A percentile compares a stretch with the other conserved stretches of the same genome.
phyloP scores from a whole-genome alignment of 495 filamentous ascomycete genomes.

The Daldinia bambusicola region DNA sequence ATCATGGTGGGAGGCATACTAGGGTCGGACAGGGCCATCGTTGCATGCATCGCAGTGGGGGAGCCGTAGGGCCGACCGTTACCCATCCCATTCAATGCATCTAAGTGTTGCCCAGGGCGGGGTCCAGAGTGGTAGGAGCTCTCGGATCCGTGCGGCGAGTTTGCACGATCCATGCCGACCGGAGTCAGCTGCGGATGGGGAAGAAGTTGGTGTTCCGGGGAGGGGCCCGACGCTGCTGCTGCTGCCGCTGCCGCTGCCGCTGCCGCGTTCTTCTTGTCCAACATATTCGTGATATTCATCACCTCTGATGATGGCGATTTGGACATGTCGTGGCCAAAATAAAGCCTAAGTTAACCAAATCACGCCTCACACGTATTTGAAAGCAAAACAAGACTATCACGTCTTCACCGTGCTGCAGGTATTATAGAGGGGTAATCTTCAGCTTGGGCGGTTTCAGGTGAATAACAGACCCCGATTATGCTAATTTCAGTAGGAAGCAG shows the following conservation, averaged over 20 bases:
- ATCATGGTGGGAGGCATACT: conserved; percentile 54
- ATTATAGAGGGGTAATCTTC: neutral
- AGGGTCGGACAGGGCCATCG: conserved; percentile 59
- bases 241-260: conserved; percentile 55
- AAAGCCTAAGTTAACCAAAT: neutral
- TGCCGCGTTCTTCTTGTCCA: conserved; percentile 71
- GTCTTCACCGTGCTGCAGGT: conserved; percentile 11
- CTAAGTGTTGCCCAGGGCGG: conserved; percentile 57
- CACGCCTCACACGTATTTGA: neutral
- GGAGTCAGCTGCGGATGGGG: conserved; percentile 64
- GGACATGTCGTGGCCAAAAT: conserved; percentile 34
- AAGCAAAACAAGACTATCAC: neutral
- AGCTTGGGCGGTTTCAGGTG: neutral
- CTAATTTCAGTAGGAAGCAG: neutral
- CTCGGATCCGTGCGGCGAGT: conserved; percentile 76
- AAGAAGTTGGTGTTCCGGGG: conserved; percentile 66
- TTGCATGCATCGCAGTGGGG: conserved; percentile 58
- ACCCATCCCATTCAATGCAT: conserved; percentile 62
- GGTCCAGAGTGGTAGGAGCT: conserved; percentile 67
- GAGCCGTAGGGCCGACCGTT: conserved; percentile 45
- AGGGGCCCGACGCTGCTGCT: conserved; percentile 50
- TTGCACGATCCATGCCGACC: conserved; percentile 72
- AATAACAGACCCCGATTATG: neutral
- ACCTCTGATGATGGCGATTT: conserved; percentile 47
- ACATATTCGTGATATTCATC: conserved; percentile 78